Base-by-base conservation (phyloP, 2,329 filamentous ascomycete species). In the Ascochyta rabiei region DNA sequence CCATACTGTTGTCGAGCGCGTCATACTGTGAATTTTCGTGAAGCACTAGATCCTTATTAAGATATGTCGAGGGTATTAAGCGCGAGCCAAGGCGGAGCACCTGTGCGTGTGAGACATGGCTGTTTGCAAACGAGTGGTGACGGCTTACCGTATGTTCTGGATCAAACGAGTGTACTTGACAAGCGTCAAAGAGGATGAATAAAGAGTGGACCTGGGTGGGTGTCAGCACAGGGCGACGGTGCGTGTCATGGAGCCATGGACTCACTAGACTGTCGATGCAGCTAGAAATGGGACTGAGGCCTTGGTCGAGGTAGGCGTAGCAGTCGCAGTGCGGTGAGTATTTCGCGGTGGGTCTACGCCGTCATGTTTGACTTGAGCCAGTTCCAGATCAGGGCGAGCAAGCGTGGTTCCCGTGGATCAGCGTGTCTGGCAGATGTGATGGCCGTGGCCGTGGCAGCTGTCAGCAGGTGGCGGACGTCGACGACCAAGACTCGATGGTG, bases 121-220 rank as follows among this genome's bases (percentile, higher is more conserved):
- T n/a, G 19, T 37, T 56, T 48, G 45, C 39, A 44, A 37, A 23
- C 24, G 6, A 8, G 43, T 18, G 31, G 10, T n/a, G 33, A 43
- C 26, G 21, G 66, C 71, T 40, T 65, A 74, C 71, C 71, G 73
- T 78, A 69, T 72, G 70, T 70, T 65, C 57, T 59, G 60, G 59
- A 69, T 65, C 73, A 81, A 81, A 80, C 78, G 79, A 81, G 77
- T 81, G 79, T 77, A 79, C 72, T 79, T 80, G 79, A 80, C 78
- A 68, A 75, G 65, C 60, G 63, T 74, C 73, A 75, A 75, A 66
- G 46, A 75, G 65, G 46, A 47, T 65, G 59, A 48, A 35, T 66
- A 75, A 75, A 58, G 74, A 76, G 64, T 75, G 74, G 68, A 73
- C 67, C 70, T 73, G 57, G 35, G 39, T 15, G 15, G 13, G 23